These are phyloP conservation scores for Atkinsonella hypoxylon DNA, from an alignment of 2,329 filamentous ascomycete genomes.

Conservation along the genomic window DNA sequence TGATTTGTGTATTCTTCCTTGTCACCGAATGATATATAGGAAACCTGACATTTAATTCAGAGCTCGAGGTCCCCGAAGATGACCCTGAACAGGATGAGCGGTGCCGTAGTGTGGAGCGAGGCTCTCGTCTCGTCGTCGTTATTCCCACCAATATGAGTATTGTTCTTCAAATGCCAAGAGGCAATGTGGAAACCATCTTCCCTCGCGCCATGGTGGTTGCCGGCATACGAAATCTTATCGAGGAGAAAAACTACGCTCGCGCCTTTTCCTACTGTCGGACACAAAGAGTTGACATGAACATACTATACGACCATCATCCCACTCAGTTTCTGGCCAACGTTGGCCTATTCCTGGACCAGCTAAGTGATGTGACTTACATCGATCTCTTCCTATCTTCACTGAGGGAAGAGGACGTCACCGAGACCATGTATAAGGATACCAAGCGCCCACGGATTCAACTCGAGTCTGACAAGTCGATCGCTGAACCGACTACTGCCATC, in stretches of 20 bases:
- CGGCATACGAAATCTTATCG: constrained; percentile 72
- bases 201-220: constrained; percentile 86
- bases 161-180: constrained; percentile 87
- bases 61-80: constrained; percentile 71
- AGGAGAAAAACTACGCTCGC: constrained; percentile 65
- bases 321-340: constrained; percentile 72
- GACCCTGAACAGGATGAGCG: constrained; percentile 87
- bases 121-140: constrained; percentile 74
- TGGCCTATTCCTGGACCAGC: constrained; percentile 67
- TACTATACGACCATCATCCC: constrained; percentile 86
- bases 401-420: constrained; percentile 83
- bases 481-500: constrained; percentile 8
- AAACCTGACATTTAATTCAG: constrained; percentile 27
- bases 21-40: background rate
- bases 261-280: constrained; percentile 83
- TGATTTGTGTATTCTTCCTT: background rate
- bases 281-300: constrained; percentile 96
- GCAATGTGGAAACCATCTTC: constrained; percentile 90
- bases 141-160: constrained; percentile 81
- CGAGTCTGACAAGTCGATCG: constrained; percentile 2
- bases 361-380: constrained; percentile 69
- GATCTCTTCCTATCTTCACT: constrained; percentile 86
- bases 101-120: constrained; percentile 84
- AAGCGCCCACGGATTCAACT: constrained; percentile 28
- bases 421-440: constrained; percentile 90